Conservation (phyloP, 345 rosid species). For the Schrenkiella parvula region DNA sequence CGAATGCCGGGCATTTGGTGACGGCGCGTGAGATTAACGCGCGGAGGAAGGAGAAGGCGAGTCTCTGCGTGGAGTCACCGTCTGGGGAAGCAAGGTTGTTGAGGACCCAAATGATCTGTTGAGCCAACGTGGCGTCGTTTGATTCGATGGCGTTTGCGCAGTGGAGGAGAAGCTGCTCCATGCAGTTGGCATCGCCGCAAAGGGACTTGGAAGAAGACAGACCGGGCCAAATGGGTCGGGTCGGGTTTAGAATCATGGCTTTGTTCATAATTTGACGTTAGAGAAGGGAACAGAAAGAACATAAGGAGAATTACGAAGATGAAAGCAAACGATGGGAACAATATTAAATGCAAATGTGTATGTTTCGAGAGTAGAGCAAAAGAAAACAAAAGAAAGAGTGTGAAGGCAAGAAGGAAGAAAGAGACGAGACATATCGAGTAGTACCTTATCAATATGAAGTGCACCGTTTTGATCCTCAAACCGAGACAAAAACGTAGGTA, state of each 20-base stretch:
- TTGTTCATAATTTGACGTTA: slow-evolving; percentile 38
- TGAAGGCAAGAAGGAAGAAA: slow-evolving; percentile 44
- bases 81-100: slow-evolving; percentile 84
- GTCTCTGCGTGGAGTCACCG: slow-evolving; percentile 83
- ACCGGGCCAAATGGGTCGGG: slow-evolving; percentile 63
- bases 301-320: neutral
- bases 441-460: slow-evolving; percentile 54
- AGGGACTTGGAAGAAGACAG: slow-evolving; percentile 44
- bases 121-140: slow-evolving; percentile 76
- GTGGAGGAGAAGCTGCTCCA: slow-evolving; percentile 85
- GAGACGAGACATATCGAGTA: slow-evolving; percentile 55
- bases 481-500: slow-evolving; percentile 20
- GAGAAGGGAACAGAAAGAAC: slow-evolving; percentile 15
- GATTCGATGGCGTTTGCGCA: slow-evolving; percentile 87
- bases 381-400: slow-evolving; percentile 32
- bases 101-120: slow-evolving; percentile 86
- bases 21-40: slow-evolving; percentile 82
- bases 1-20: slow-evolving; percentile 47
- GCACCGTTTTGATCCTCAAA: slow-evolving; percentile 32
- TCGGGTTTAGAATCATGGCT: slow-evolving; percentile 38
- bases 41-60: slow-evolving; percentile 63
- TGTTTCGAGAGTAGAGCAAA: neutral
- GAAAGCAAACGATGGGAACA: neutral
- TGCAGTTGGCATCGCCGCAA: slow-evolving; percentile 68
- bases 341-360: neutral